Evolutionary conservation across 2,329 filamentous ascomycete genomes (phyloP), one percentile per base, ranked within the genome.

Genomic region (Hirsutella thompsonii): DNA sequence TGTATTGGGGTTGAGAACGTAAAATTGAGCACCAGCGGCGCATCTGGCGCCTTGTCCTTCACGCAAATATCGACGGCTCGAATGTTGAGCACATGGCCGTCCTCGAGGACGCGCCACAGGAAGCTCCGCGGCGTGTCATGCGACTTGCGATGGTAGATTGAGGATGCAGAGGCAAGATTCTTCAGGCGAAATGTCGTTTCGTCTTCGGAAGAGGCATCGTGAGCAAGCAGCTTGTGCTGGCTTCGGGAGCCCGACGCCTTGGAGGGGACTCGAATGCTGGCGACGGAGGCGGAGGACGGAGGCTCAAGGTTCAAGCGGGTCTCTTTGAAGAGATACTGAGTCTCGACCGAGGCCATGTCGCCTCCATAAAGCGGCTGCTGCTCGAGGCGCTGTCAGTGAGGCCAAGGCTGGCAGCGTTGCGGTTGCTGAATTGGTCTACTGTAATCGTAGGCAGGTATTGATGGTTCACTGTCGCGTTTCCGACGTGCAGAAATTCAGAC

Each of bases 101-200:
- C 79, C 54, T 94, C 83, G 45, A 95, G 65, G 32, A 96, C 73
- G 51, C 90, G 78, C 92, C 92, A 98, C 37, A 94, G 72, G 56
- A 96, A 93, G 60, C 78, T 86, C 55, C 84, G 80, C 32, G 92
- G 92, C 47, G 82, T 80, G 47, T 74, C 69, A 54, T 83, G 77
- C 58, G 82, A 75, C 58, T 76, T 75, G 42, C 92, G 79, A 61
- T 94, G 88, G 66, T 86, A 94, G 42, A 96, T 73, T 2, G 86
- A 87, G 21, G 86, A 82, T 26, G 88, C 76, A 2, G 71, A 80
- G 20, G 90, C 86, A 40, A 95, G 67, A 55, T 84, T 76, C 47
- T 76, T 79, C 45, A 74, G 68, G 49, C 80, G 76, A 55, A 93
- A 94, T 9, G 74, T 67, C 42, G 76, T 76, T 58, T 90, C 83